These are phyloP conservation scores for Pleurotus tuber-regium DNA, from an alignment of 768 basidiomycete species.

Conservation along the genomic window DNA sequence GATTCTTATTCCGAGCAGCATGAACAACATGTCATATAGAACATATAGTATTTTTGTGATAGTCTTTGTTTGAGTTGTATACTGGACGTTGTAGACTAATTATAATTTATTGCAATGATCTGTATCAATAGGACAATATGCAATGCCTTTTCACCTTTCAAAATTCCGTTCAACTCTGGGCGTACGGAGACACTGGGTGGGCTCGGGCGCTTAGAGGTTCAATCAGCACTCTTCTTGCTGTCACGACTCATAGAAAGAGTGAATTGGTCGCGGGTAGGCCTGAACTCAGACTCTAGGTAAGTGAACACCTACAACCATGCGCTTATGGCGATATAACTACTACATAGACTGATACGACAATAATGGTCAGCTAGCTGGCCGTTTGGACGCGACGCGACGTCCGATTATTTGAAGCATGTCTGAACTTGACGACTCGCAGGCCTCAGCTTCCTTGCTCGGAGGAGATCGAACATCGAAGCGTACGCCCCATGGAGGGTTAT, in stretches of 20 bases:
- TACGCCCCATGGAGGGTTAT: slow-evolving; percentile 22
- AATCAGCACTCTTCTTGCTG: too few relatives aligned
- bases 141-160: too few relatives aligned
- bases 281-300: too few relatives aligned
- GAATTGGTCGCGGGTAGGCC: too few relatives aligned
- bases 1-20: too few relatives aligned
- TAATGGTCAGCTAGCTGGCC: not conserved
- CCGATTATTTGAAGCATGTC: not conserved
- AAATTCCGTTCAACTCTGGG: too few relatives aligned
- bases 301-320: not conserved
- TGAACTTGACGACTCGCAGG: not conserved
- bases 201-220: too few relatives aligned
- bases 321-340: not conserved
- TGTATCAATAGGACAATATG: not conserved
- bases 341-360: not conserved
- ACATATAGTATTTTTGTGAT: not conserved
- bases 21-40: not conserved
- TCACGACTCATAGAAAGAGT: too few relatives aligned
- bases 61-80: not conserved
- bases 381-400: too few relatives aligned
- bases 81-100: not conserved
- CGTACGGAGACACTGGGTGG: too few relatives aligned
- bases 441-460: slow-evolving; percentile 3
- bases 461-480: not conserved
- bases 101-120: not conserved